Evolutionary conservation across 2,329 filamentous ascomycete genomes (phyloP).

Genomic region (Ilyonectria sp.): DNA sequence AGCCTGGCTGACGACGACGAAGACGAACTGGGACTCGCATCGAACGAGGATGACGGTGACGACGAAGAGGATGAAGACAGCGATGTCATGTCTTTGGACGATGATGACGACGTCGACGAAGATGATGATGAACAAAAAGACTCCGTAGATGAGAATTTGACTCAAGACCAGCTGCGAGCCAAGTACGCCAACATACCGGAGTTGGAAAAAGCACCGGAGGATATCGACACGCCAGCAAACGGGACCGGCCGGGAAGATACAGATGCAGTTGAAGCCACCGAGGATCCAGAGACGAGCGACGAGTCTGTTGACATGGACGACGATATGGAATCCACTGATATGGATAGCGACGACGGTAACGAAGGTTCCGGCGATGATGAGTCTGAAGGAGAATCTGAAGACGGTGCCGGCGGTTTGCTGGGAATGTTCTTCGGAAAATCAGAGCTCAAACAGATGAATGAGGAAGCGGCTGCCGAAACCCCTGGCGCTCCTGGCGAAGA

Average conservation of each 20-base stretch:
- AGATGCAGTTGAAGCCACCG: constrained; percentile 42
- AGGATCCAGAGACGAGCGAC: constrained; percentile 67
- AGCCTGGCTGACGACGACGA: constrained; percentile 53
- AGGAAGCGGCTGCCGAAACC: constrained; percentile 51
- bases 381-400: constrained; percentile 60
- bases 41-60: constrained; percentile 56
- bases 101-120: constrained; percentile 74
- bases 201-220: constrained; percentile 52
- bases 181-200: constrained; percentile 79
- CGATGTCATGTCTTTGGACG: constrained; percentile 73
- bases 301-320: constrained; percentile 80
- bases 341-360: constrained; percentile 59
- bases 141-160: constrained; percentile 74
- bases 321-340: constrained; percentile 73
- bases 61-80: constrained; percentile 61
- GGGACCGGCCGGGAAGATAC: constrained; percentile 43
- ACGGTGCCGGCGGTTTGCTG: constrained; percentile 64
- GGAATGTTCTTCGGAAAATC: constrained; percentile 73
- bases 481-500: constrained; percentile 43
- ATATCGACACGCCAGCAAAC: constrained; percentile 42
- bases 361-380: constrained; percentile 61
- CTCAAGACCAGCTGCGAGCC: constrained; percentile 76
- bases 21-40: constrained; percentile 54
- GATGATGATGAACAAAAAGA: constrained; percentile 69
- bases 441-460: constrained; percentile 68